Evolutionary conservation across 202 grass and related monocot genomes (phyloP).

Genomic region (Carex sylvatica): DNA sequence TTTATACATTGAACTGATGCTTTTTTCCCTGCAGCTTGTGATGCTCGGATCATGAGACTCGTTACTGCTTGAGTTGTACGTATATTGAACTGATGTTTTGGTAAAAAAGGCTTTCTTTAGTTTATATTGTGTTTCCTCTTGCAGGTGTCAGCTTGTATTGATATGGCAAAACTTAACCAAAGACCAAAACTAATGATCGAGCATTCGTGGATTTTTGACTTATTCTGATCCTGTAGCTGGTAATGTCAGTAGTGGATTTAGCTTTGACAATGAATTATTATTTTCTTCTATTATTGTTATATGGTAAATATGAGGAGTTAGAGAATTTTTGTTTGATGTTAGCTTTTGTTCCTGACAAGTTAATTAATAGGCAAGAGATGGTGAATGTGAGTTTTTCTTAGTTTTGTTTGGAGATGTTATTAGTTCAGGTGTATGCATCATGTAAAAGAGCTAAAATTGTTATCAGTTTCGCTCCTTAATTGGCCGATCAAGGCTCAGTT

Average conservation of each 20-base stretch:
- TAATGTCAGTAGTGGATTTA: not conserved
- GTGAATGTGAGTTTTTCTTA: not conserved
- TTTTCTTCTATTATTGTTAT: conserved; percentile 9
- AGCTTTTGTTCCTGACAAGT: conserved; percentile 14
- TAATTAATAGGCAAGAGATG: not conserved
- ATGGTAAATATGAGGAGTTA: not conserved
- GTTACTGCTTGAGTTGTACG: not conserved
- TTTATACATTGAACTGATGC: not conserved
- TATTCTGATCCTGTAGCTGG: conserved; percentile 28
- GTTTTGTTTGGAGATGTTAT: not conserved
- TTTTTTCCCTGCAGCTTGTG: too few species aligned
- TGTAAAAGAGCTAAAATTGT: not conserved
- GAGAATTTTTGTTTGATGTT: not conserved
- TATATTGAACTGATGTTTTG: not conserved
- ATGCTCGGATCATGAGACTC: too few species aligned
- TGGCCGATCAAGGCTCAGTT: too few species aligned
- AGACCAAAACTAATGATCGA: conserved; percentile 66
- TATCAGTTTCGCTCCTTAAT: too few species aligned
- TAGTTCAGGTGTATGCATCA: not conserved
- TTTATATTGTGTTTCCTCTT: conserved; percentile 13
- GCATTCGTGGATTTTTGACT: conserved; percentile 71
- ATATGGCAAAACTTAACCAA: conserved; percentile 66
- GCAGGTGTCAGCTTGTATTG: conserved; percentile 50
- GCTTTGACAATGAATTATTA: conserved; percentile 26
- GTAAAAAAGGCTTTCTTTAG: not conserved